Conservation (phyloP, 139 green algal genomes). For the Chlamydomonas schloesseri region DNA sequence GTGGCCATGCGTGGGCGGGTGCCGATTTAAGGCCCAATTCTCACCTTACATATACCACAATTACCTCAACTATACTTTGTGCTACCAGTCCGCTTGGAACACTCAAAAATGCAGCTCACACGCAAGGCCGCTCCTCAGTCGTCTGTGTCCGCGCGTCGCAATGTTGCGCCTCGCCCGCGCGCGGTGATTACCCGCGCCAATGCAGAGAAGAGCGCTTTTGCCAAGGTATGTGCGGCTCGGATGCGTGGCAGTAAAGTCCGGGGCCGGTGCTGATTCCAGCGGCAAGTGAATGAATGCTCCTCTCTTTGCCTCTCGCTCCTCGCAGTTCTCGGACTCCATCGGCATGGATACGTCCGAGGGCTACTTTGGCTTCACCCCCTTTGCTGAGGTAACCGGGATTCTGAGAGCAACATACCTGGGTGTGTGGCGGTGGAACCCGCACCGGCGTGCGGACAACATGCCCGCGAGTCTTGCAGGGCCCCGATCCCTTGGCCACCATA, state of each 20-base stretch:
- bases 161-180: background rate
- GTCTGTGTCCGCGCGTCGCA: background rate
- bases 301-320: background rate
- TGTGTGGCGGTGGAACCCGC: no score
- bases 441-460: no score
- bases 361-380: conserved; percentile 82
- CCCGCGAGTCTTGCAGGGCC: no score
- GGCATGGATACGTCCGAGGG: conserved; percentile 75
- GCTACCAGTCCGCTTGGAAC: no score
- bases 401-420: background rate
- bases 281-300: no score
- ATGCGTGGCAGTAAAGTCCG: no score
- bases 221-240: conserved; percentile 35
- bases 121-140: background rate
- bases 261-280: no score
- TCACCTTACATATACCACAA: no score
- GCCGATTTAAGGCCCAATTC: no score
- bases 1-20: no score
- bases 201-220: conserved; percentile 36
- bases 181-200: background rate
- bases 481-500: no score
- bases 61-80: no score
- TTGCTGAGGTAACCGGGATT: conserved; percentile 64
- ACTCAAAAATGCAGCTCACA: background rate
- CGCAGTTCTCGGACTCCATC: conserved; percentile 62